Evolutionary conservation across 2,329 filamentous ascomycete genomes (phyloP), one percentile per base, ranked within the genome.

Genomic region (Cucurbitaria berberidis): DNA sequence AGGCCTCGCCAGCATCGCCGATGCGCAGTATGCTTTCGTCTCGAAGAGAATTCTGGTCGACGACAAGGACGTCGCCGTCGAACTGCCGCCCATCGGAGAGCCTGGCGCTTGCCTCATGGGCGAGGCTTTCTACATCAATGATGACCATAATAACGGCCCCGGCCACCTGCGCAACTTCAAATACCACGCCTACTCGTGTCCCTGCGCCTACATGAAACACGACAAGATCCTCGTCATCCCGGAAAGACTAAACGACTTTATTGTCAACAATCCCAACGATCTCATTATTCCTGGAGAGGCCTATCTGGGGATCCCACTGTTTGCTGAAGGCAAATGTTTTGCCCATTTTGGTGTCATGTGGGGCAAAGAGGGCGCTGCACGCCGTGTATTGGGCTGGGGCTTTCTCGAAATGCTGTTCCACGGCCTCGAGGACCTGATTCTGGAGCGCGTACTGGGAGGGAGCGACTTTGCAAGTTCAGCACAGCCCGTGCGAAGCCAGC

Each of bases 341-440:
- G 87, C 85, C 19, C 85, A 89, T 70, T 86, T 90, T 66, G 88
- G 87, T n/a, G 78, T 88, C 68, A 86, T 90, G 79, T 90, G 88
- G 87, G 86, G 86, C 5, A 74, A 77, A 38, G 81, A 87, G 55
- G 86, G 85, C n/a, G 77, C 86, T 15, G 74, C 77, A 15, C 79
- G 79, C 41, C 79, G 82, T 41, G 77, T 76, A 13, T 68, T 89
- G 22, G 82, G 85, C 7, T 90, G 88, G 88, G 81, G 80, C 1
- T 88, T 84, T 68, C 77, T 88, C 21, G 87, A 90, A 68, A 83
- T 89, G 79, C 77, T 89, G 36, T 75, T 89, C 62, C 87, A 89
- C 69, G 82, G 86, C 1, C 73, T 90, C 35, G 88, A 90, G 68
- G 88, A 90, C 63, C 74, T 88, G 64, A 84, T 90, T 32, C 72